A percentile compares a stretch with the other conserved stretches of the same genome.
Conservation (phyloP, 2,329 filamentous ascomycete genomes). For the Arthrobotrys sinensis region DNA sequence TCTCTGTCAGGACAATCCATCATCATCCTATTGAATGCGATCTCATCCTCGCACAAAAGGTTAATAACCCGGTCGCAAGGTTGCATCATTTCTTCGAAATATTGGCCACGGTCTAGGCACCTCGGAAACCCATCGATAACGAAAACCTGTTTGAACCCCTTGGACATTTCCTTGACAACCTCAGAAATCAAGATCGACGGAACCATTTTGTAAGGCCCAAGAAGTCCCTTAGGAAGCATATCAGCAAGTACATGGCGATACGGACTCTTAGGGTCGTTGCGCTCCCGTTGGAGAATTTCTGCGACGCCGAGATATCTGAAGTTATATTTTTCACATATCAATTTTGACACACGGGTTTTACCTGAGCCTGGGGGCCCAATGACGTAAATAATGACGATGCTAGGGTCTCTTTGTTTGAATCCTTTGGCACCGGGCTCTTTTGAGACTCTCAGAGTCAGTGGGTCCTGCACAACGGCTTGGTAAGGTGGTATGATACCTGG, state of each 20-base stretch:
- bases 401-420: conserved; percentile 28
- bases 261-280: conserved; percentile 21
- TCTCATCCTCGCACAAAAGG: conserved; percentile 32
- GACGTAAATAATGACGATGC: conserved; percentile 42
- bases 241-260: conserved; percentile 31
- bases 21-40: conserved; percentile 12
- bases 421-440: background rate
- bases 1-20: background rate
- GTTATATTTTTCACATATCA: conserved; percentile 28
- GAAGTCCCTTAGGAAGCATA: conserved; percentile 37
- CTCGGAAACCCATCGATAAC: conserved; percentile 48
- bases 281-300: conserved; percentile 36
- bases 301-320: conserved; percentile 44
- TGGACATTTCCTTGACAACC: conserved; percentile 43
- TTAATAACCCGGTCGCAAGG: conserved; percentile 38
- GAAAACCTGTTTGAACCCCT: conserved; percentile 43
- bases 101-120: conserved; percentile 24
- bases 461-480: conserved; percentile 1
- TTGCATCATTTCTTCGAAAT: conserved; percentile 42
- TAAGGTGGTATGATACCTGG: conserved; percentile 40
- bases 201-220: conserved; percentile 53
- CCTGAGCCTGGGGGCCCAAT: conserved; percentile 37
- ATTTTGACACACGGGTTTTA: conserved; percentile 43
- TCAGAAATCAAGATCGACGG: conserved; percentile 44
- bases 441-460: conserved; percentile 10